Evolutionary conservation across 169 alveolate genomes (phyloP).

Genomic region (Babesia divergens): DNA sequence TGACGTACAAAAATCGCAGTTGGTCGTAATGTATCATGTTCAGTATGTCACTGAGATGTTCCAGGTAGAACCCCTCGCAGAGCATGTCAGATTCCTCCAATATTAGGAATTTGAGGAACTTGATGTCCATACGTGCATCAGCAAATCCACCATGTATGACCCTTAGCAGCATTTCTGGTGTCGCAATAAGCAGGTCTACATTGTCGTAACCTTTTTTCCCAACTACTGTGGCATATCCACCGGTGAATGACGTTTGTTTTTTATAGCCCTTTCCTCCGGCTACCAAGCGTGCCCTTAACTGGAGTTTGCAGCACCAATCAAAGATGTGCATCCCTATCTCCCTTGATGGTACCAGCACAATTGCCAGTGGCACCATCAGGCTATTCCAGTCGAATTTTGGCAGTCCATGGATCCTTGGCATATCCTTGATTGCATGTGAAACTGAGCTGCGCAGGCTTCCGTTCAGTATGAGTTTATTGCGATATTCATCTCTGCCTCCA

Average conservation of each 20-base stretch:
- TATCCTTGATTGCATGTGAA: background rate
- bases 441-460: background rate
- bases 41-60: slow-evolving; percentile 34
- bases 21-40: slow-evolving; percentile 22
- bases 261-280: slow-evolving; percentile 64
- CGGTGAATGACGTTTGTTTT: slow-evolving; percentile 10
- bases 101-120: slow-evolving; percentile 15
- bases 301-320: slow-evolving; percentile 10
- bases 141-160: slow-evolving; percentile 33
- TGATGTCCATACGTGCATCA: slow-evolving; percentile 32
- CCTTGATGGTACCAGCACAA: slow-evolving; percentile 52
- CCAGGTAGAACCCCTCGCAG: slow-evolving; percentile 52
- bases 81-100: slow-evolving; percentile 59
- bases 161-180: slow-evolving; percentile 63
- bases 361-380: slow-evolving; percentile 31
- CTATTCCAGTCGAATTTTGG: slow-evolving; percentile 54
- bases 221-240: background rate
- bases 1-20: slow-evolving; percentile 18
- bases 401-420: slow-evolving; percentile 41
- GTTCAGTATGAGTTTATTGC: slow-evolving; percentile 33
- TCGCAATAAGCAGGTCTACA: slow-evolving; percentile 39
- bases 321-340: slow-evolving; percentile 44
- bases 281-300: slow-evolving; percentile 28
- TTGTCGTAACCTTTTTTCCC: slow-evolving; percentile 15
- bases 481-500: slow-evolving; percentile 36